These are phyloP conservation scores for Miamiensis avidus DNA, from an alignment of 169 alveolate species.

Conservation along the genomic window DNA sequence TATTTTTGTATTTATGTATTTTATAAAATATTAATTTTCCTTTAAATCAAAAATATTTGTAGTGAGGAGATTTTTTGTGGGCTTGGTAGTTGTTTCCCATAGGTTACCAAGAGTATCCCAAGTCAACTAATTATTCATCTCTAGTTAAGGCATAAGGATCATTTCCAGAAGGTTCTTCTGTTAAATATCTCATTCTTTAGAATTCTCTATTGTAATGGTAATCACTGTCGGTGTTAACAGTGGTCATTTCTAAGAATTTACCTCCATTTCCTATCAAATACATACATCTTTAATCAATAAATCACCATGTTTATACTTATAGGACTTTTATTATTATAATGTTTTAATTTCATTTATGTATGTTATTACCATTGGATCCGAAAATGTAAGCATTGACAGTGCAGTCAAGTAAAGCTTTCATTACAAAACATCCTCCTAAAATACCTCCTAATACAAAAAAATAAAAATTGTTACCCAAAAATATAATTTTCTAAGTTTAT, in stretches of 20 bases:
- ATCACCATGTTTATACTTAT: too few relatives aligned
- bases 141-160: constrained; percentile 16
- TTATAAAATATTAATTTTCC: too few relatives aligned
- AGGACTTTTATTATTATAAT: too few relatives aligned
- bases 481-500: background rate
- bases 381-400: constrained; percentile 22
- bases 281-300: background rate
- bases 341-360: too few relatives aligned
- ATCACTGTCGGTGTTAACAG: constrained; percentile 10
- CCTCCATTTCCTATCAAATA: constrained; percentile 22
- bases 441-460: background rate
- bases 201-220: constrained; percentile 29
- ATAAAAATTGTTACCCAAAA: background rate
- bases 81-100: constrained; percentile 3
- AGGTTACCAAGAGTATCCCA: constrained; percentile 1
- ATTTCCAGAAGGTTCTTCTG: constrained; percentile 30
- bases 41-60: constrained; percentile 30
- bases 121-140: constrained; percentile 6
- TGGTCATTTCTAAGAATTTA: constrained; percentile 16
- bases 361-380: constrained; percentile 31
- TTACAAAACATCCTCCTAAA: constrained; percentile 13
- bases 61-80: constrained; percentile 29
- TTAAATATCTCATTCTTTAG: constrained; percentile 34
- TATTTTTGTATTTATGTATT: too few relatives aligned
- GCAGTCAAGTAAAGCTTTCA: constrained; percentile 1